Evolutionary conservation across 768 basidiomycete species (phyloP).

Genomic region (Mycena olivaceomarginata): DNA sequence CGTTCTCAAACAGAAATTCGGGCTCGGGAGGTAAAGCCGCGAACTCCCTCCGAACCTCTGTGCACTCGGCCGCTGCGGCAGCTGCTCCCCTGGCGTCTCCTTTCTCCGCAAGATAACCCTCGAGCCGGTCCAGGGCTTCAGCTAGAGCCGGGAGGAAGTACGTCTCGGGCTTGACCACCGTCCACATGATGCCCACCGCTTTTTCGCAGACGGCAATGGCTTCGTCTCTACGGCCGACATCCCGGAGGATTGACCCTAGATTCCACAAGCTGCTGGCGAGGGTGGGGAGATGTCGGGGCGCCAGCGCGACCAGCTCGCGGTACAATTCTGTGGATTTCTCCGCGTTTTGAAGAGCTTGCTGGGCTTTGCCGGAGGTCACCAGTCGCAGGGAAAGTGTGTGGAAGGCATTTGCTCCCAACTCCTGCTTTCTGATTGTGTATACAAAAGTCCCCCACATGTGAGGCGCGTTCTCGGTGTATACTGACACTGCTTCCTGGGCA

Average conservation of each 20-base stretch:
- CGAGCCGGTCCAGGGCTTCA: neutral
- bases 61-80: no score
- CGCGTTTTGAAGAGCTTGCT: neutral
- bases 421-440: no score
- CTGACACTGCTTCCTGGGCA: no score
- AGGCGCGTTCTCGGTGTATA: no score
- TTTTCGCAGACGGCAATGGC: conserved; percentile 1
- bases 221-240: neutral
- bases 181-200: conserved; percentile 2
- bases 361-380: neutral
- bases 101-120: neutral
- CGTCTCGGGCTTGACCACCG: neutral
- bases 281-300: neutral
- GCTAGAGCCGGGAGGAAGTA: neutral
- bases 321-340: neutral
- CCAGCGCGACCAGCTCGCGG: no score
- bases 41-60: no score
- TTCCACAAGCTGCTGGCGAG: conserved; percentile 15
- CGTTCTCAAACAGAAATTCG: no score
- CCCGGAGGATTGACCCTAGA: neutral
- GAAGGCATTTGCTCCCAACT: no score
- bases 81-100: neutral
- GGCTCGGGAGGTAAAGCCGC: no score
- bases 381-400: no score
- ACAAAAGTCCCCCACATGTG: no score